Evolutionary conservation across 2,329 filamentous ascomycete species (phyloP).

Genomic region (Exophiala sideris): DNA sequence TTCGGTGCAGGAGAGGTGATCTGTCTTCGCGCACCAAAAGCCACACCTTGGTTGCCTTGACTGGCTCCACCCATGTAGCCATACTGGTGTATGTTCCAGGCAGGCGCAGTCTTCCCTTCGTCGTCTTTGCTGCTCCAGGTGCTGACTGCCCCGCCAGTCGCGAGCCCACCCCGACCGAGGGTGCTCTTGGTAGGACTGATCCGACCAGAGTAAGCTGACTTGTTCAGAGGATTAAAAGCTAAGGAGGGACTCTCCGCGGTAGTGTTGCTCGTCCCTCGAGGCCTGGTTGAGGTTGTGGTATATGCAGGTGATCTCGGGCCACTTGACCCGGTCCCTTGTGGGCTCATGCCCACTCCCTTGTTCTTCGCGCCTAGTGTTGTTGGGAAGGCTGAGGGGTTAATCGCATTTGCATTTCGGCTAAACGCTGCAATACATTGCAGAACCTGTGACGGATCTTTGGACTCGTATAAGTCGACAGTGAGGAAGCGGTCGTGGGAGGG

Average conservation of each 20-base stretch:
- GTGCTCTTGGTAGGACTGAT: slow-evolving; percentile 58
- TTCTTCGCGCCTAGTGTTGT: slow-evolving; percentile 71
- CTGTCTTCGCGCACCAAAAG: slow-evolving; percentile 86
- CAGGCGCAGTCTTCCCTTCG: slow-evolving; percentile 75
- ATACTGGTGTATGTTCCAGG: slow-evolving; percentile 98
- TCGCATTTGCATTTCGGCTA: slow-evolving; percentile 74
- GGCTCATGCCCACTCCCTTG: slow-evolving; percentile 59
- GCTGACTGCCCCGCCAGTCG: slow-evolving; percentile 59
- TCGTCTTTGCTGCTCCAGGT: slow-evolving; percentile 88
- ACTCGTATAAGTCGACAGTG: slow-evolving; percentile 92
- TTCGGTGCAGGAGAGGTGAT: slow-evolving; percentile 79
- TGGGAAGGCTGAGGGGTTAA: slow-evolving; percentile 72
- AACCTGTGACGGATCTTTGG: slow-evolving; percentile 94
- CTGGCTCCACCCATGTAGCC: slow-evolving; percentile 97
- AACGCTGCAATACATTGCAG: slow-evolving; percentile 89
- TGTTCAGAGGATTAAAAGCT: slow-evolving; percentile 45
- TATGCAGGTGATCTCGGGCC: slow-evolving; percentile 40
- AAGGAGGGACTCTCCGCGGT: slow-evolving; percentile 42
- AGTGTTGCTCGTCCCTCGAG: slow-evolving; percentile 53
- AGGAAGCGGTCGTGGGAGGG: slow-evolving; percentile 94
- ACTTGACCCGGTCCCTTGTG: slow-evolving; percentile 63
- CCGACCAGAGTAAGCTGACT: slow-evolving; percentile 47
- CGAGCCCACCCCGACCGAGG: slow-evolving; percentile 26
- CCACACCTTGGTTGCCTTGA: slow-evolving; percentile 90
- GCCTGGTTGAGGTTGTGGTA: slow-evolving; percentile 46